Evolutionary conservation across 2,329 filamentous ascomycete species (phyloP), one percentile per base, ranked within the genome.

Genomic region (Beauveria sp.): DNA sequence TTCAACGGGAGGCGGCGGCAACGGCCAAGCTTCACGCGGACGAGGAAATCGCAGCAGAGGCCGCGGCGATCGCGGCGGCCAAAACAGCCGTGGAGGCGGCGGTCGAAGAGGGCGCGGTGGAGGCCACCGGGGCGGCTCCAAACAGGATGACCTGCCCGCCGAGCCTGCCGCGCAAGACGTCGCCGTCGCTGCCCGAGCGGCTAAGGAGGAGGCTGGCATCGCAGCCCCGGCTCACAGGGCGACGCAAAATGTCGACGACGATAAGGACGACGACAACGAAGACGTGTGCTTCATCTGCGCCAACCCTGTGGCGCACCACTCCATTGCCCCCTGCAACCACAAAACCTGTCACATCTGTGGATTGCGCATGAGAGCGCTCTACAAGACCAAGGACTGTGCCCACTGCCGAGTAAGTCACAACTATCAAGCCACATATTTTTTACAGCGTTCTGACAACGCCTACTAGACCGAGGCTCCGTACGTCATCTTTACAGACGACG

Each of bases 241-340:
- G 9, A 64, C 69, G 47, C 69, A 69, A 12, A 66, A 64, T 55
- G 70, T 67, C 55, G 70, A 74, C 63, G 78, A 74, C 3, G 83
- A 83, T 14, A 34, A 34, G 53, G 83, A 82, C 30, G 47, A 58
- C 7, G 78, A 79, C 34, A 89, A 92, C 61, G 87, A 81, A 28
- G 92, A 97, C 65, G 84, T 97, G 64, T 99, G 95, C 83, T 98
- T 98, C 76, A 99, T 99, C 70, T 99, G 95, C 75, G 93, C 95
- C 61, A 96, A 93, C 66, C 85, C 88, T 2, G 88, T 99, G 53
- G 86, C 89, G 54, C 92, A 98, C 77, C 87, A 91, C 68, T 89
- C 93, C 10, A 86, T 99, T 66, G 87, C 93, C 38, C 93, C 95
- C 22, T 99, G 95, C 77, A 98, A 97, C 74, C 95, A 99, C 76